Evolutionary conservation across 2,329 filamentous ascomycete genomes (phyloP), one percentile per base, ranked within the genome.

Genomic region (Colletotrichum sp.): DNA sequence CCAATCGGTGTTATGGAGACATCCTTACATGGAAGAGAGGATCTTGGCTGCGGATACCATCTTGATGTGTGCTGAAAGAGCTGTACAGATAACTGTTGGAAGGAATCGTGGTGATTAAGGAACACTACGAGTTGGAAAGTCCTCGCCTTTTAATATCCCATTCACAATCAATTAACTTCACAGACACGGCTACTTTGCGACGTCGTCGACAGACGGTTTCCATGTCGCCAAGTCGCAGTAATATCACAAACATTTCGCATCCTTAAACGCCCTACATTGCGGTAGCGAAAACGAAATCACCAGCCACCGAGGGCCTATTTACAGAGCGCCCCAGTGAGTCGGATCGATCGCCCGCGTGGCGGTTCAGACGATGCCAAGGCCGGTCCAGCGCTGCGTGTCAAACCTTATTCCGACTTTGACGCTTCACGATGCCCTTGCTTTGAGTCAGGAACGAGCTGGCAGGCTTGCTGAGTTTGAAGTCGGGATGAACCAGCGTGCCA

Each of bases 221-320:
- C 44, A 49, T 49, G 18, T 49, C n/a, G 44, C 44, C 44, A 49
- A 49, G 44, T 49, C 44, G n/a, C 18, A 21, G 44, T 21, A 49
- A 49, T 49, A 49, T 49, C 44, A 49, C 44, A 49, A 21, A 49
- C 44, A 49, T 49, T 49, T 49, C n/a, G n/a, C n/a, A n/a, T 1
- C 0, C 44, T 21, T 2, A 1, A 16, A 7, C 3, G 3, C 16
- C 2, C 44, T n/a, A 1, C 6, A 13, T 12, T 4, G 3, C n/a
- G 44, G n/a, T 49, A 49, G n/a, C 44, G 44, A 49, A 21, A 49
- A 12, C 44, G 44, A 49, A 49, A 49, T 12, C 18, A 49, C 44
- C 44, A 49, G 44, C 44, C 44, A 13, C 44, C n/a, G n/a, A 0
- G n/a, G 44, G n/a, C n/a, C 44, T 49, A 62, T 62, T 62, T 28